These are phyloP conservation scores for Alternaria conjuncta DNA, from an alignment of 2,329 filamentous ascomycete species.

Conservation along the genomic window DNA sequence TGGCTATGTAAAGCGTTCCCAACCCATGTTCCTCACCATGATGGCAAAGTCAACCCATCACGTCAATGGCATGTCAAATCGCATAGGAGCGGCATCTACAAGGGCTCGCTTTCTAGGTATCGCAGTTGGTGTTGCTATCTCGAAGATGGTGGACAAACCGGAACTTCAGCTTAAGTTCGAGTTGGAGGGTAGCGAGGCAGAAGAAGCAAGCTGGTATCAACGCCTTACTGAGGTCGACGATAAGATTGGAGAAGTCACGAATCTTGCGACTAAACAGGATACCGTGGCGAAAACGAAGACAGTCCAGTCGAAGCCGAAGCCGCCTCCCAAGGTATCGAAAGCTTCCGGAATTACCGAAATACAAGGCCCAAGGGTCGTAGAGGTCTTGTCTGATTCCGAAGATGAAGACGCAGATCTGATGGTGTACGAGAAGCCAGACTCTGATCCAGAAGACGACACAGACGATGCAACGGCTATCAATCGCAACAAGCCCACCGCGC, in stretches of 20 bases:
- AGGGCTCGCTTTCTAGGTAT: slow-evolving; percentile 85
- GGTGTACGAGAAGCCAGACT: slow-evolving; percentile 84
- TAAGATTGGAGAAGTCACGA: slow-evolving; percentile 57
- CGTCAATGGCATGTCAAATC: slow-evolving; percentile 81
- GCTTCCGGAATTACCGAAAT: slow-evolving; percentile 29
- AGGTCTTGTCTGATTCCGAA: slow-evolving; percentile 58
- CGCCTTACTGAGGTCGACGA: slow-evolving; percentile 69
- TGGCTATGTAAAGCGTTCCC: slow-evolving; percentile 73
- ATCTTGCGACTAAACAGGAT: slow-evolving; percentile 15
- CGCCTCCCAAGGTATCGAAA: slow-evolving; percentile 12
- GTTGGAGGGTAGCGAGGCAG: slow-evolving; percentile 75
- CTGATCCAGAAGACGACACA: slow-evolving; percentile 88
- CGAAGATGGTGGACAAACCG: slow-evolving; percentile 67
- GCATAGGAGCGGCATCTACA: slow-evolving; percentile 76
- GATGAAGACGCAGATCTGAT: slow-evolving; percentile 68
- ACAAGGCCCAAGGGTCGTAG: slow-evolving; percentile 55
- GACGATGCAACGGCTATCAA: slow-evolving; percentile 89
- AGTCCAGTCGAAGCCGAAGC: slow-evolving; percentile 11
- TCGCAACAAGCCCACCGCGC: slow-evolving; percentile 80
- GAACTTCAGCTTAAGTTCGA: slow-evolving; percentile 82
- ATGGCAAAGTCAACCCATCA: slow-evolving; percentile 76
- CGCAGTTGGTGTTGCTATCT: slow-evolving; percentile 78
- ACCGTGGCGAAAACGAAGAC: neutral
- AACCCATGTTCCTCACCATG: slow-evolving; percentile 70
- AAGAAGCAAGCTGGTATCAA: slow-evolving; percentile 79